Evolutionary conservation across 2,329 filamentous ascomycete genomes (phyloP), one percentile per base, ranked within the genome.

Genomic region (Claviceps pusilla): DNA sequence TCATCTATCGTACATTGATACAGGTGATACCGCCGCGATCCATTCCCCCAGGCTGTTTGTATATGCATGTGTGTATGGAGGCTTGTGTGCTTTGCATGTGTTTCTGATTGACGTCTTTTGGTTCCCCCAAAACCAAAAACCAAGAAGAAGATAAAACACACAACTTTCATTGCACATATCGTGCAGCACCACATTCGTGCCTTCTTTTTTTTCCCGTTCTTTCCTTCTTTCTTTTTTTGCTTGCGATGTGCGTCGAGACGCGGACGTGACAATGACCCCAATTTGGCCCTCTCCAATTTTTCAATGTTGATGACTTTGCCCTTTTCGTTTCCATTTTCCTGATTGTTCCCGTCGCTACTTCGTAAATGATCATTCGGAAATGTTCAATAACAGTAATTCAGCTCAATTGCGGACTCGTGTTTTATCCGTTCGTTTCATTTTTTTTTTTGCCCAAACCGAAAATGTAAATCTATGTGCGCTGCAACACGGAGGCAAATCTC

Each of bases 1-100:
- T 57, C 51, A 37, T 48, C 48, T 65, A 68, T 69, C 62, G 64
- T 69, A 69, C 67, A 69, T 61, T 63, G 61, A 60, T 66, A 69
- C 66, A 67, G 64, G 61, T 63, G 64, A 68, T 68, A 68, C 61
- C 62, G 61, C 60, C 60, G 59, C 24, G 39, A 56, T 56, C 58
- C 48, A 51, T 57, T 42, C 11, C 37, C 47, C 42, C n/a, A 3
- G 14, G 19, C 14, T 39, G 31, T 42, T 19, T 39, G 31, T 42
- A 4, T 24, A 46, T 28, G 46, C 9, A 41, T 24, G 14, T 48
- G 50, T 55, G 49, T 51, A 28, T 4, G 5, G 24, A 24, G 24
- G 24, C 24, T 3, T n/a, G 35, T 16, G 7, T 52, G 50, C 29
- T 35, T 11, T 53, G 33, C 24, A 19, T 33, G 45, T 42, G 43